These are phyloP conservation scores for Ustilago cynodontis DNA, from an alignment of 1,284 basidiomycete genomes.

Conservation along the genomic window DNA sequence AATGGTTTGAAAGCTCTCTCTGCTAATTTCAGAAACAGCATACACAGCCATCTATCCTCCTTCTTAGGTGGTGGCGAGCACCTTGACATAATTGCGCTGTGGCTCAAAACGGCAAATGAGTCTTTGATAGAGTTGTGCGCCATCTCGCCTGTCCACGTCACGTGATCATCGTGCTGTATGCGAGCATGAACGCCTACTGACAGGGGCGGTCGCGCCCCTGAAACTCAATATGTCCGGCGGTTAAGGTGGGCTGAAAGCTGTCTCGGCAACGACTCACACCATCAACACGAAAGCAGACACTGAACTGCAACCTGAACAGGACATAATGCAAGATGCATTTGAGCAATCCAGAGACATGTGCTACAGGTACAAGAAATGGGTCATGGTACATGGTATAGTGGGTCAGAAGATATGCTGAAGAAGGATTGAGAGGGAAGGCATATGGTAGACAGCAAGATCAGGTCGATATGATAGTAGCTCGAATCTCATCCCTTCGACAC, in stretches of 20 bases:
- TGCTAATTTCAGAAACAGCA: conserved; percentile 4
- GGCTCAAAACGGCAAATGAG: too few relatives aligned
- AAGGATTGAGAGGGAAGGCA: not conserved
- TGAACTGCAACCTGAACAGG: not conserved
- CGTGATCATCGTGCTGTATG: not conserved
- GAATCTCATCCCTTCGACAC: conserved; percentile 39
- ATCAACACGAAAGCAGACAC: too few relatives aligned
- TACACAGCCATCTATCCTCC: not conserved
- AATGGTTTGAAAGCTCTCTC: not conserved
- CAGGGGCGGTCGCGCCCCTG: conserved; percentile 2
- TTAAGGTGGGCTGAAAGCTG: not conserved
- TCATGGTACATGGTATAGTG: not conserved
- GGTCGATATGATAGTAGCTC: conserved; percentile 48
- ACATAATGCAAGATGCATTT: conserved; percentile 3
- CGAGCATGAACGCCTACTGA: not conserved
- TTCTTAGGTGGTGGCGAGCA: not conserved
- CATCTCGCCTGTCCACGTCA: not conserved
- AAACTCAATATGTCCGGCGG: not conserved
- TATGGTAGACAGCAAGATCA: conserved; percentile 4
- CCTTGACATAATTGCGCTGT: not conserved
- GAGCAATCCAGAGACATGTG: not conserved
- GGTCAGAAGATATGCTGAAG: not conserved
- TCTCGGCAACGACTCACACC: not conserved
- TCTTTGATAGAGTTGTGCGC: not conserved
- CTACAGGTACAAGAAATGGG: conserved; percentile 9